phyloP scores from a whole-genome alignment of 805 yeast species.

The Candida methanosorbosa region DNA sequence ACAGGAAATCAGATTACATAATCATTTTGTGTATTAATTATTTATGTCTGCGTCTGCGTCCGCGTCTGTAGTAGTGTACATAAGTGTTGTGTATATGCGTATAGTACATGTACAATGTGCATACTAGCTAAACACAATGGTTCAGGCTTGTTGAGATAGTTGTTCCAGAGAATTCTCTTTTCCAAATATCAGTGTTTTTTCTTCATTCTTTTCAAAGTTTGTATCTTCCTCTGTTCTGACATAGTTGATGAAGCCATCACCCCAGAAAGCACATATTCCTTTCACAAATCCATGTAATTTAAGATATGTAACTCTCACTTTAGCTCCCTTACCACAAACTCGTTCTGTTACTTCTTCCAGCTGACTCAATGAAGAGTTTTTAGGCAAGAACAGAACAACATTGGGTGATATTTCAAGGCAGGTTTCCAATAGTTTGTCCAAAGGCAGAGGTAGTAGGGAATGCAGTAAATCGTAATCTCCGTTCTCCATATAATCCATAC shows the following conservation, averaged over 20 bases:
- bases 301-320: constrained; percentile 38
- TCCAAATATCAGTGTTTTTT: no score
- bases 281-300: constrained; percentile 33
- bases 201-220: neutral
- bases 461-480: constrained; percentile 37
- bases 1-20: no score
- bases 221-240: no score
- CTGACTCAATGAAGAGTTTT: constrained; percentile 47
- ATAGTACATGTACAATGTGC: no score
- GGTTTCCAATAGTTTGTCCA: constrained; percentile 35
- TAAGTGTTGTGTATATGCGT: no score
- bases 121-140: no score
- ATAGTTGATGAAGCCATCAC: constrained; percentile 31
- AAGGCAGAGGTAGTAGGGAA: constrained; percentile 37
- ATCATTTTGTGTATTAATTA: no score
- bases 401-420: constrained; percentile 33
- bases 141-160: no score
- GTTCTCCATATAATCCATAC: constrained; percentile 46
- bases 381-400: constrained; percentile 56
- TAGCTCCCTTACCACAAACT: constrained; percentile 34
- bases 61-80: no score
- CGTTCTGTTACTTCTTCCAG: constrained; percentile 36
- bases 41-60: no score
- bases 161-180: no score
- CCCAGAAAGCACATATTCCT: constrained; percentile 57